Conservation (phyloP, 2,329 filamentous ascomycete genomes). For the Fusarium verticillioides region DNA sequence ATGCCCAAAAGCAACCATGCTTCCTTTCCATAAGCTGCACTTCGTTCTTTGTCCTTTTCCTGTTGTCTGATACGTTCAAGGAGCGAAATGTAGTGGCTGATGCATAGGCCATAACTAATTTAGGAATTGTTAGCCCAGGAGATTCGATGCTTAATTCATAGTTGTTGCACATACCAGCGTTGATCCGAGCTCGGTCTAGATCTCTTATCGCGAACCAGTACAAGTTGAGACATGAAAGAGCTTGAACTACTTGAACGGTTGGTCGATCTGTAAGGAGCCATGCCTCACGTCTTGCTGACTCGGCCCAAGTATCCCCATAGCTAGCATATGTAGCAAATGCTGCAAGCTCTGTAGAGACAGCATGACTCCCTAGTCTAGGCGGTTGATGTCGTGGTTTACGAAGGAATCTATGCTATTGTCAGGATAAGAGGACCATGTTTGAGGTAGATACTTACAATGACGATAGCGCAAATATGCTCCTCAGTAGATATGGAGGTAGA, state of each 20-base stretch:
- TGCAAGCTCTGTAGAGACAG: not conserved
- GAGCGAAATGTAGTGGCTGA: not conserved
- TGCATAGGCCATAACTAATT: not conserved
- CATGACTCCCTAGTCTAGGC: not conserved
- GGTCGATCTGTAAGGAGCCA: not conserved
- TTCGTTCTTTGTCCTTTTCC: fast-evolving
- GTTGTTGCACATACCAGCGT: not conserved
- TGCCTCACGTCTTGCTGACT: not conserved
- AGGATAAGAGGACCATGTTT: too few species aligned
- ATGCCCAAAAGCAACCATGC: not conserved
- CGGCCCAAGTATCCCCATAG: not conserved
- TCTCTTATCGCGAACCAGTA: not conserved
- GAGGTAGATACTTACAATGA: not conserved
- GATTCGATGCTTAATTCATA: fast-evolving
- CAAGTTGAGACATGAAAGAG: not conserved
- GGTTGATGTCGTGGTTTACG: not conserved
- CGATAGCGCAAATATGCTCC: not conserved
- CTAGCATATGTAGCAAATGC: not conserved
- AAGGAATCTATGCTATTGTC: not conserved
- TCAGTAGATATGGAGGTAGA: not conserved
- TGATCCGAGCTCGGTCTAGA: not conserved
- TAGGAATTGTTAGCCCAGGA: not conserved
- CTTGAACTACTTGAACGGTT: not conserved
- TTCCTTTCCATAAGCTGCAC: not conserved
- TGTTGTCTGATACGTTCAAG: fast-evolving